Conservation (phyloP, 2,329 filamentous ascomycete genomes). For the Calonectria ilicicola region DNA sequence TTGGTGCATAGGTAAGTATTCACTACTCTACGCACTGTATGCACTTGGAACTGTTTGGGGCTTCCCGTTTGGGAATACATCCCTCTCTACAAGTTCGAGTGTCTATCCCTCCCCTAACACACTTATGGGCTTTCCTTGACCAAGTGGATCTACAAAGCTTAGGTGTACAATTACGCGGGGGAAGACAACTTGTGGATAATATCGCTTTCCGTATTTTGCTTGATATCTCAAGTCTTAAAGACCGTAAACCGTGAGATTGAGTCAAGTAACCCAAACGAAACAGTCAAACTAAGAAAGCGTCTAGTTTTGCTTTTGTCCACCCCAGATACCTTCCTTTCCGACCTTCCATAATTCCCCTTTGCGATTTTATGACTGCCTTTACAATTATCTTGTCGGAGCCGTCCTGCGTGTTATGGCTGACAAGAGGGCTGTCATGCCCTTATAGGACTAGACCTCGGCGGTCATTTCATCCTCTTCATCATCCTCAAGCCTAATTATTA, state of each 20-base stretch:
- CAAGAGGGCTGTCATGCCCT: not conserved
- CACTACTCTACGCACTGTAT: not conserved
- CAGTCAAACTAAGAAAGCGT: not conserved
- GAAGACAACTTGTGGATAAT: not conserved
- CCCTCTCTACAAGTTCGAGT: too few relatives aligned
- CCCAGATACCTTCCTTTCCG: not conserved
- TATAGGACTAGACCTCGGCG: constrained; percentile 19
- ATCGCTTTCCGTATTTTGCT: not conserved
- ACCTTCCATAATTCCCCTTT: not conserved
- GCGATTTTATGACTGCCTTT: not conserved
- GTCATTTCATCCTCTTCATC: constrained; percentile 1
- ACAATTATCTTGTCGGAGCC: not conserved
- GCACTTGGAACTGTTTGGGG: not conserved
- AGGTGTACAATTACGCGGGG: not conserved
- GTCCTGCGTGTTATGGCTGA: not conserved
- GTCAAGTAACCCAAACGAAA: not conserved
- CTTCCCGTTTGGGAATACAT: not conserved
- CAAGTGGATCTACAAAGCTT: not conserved
- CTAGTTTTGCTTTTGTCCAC: not conserved
- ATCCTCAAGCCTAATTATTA: constrained; percentile 29
- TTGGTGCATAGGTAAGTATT: not conserved
- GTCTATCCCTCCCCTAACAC: not conserved
- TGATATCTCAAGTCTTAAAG: not conserved
- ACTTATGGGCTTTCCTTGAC: not conserved
- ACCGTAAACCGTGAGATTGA: not conserved